Conservation (phyloP, 2,329 filamentous ascomycete species). For the Sporothrix mexicana region DNA sequence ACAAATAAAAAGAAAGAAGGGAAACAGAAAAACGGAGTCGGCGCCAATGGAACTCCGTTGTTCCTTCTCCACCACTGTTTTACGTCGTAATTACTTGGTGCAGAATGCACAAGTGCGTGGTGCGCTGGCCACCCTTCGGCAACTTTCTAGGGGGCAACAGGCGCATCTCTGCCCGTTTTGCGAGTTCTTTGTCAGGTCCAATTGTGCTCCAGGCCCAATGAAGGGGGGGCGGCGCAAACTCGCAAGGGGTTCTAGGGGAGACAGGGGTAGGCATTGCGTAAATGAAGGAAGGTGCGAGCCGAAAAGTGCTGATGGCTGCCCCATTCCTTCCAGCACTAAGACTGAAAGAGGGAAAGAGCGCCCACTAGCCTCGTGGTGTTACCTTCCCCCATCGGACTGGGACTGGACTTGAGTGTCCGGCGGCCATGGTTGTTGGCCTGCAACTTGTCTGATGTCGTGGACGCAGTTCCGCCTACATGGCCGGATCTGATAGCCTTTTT, state of each 20-base stretch:
- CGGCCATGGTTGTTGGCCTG: neutral
- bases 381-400: neutral
- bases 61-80: neutral
- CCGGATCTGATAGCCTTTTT: constrained; percentile 19
- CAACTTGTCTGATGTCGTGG: neutral
- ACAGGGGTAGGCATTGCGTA: constrained; percentile 17
- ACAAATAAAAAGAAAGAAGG: neutral
- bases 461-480: constrained; percentile 9
- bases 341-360: constrained; percentile 6
- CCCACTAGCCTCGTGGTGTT: neutral
- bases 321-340: neutral
- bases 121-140: constrained; percentile 23
- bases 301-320: constrained; percentile 22
- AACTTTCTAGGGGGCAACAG: constrained; percentile 13
- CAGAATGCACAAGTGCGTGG: neutral
- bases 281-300: constrained; percentile 22
- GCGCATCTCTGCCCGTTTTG: constrained; percentile 6
- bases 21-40: neutral
- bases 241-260: neutral
- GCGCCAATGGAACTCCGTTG: neutral
- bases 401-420: constrained; percentile 6
- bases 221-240: neutral
- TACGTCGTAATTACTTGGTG: no score
- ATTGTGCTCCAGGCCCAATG: neutral
- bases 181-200: constrained; percentile 11